phyloP scores from a whole-genome alignment of 306 rosid genomes.

The Rubus parviflorus region DNA sequence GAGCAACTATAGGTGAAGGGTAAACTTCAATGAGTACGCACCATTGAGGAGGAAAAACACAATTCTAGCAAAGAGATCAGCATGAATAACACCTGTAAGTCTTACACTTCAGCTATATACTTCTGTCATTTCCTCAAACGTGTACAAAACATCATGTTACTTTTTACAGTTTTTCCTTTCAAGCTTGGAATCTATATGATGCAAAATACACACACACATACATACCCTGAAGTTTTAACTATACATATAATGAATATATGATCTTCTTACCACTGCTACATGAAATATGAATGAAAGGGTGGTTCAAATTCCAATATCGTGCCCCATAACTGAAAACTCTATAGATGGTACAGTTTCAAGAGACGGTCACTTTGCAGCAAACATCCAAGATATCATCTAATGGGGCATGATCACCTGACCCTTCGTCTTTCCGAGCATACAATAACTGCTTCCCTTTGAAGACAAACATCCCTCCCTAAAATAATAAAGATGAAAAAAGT shows the following conservation, averaged over 20 bases:
- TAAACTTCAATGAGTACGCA: too few species aligned
- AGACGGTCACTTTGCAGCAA: constrained; percentile 49
- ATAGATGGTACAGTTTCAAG: constrained; percentile 26
- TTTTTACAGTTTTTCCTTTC: too few species aligned
- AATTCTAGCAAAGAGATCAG: not conserved
- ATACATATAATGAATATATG: not conserved
- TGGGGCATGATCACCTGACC: constrained; percentile 83
- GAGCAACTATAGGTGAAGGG: too few species aligned
- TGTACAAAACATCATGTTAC: too few species aligned
- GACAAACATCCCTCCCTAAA: constrained; percentile 87
- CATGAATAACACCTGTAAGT: not conserved
- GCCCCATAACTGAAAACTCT: not conserved
- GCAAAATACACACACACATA: not conserved
- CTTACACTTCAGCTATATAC: not conserved
- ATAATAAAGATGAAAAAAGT: constrained; percentile 7
- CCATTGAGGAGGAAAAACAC: not conserved
- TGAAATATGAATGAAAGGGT: not conserved
- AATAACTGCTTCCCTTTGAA: constrained; percentile 77
- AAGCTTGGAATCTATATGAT: not conserved
- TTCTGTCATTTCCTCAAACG: not conserved
- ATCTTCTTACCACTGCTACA: not conserved
- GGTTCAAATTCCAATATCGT: not conserved
- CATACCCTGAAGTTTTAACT: not conserved
- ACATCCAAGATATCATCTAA: constrained; percentile 60
- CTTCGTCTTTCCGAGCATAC: constrained; percentile 83